Percentiles rank a stretch among this genome's conserved stretches.
phyloP scores from a whole-genome alignment of 257 asterid genomes.

The Solanum okadae region DNA sequence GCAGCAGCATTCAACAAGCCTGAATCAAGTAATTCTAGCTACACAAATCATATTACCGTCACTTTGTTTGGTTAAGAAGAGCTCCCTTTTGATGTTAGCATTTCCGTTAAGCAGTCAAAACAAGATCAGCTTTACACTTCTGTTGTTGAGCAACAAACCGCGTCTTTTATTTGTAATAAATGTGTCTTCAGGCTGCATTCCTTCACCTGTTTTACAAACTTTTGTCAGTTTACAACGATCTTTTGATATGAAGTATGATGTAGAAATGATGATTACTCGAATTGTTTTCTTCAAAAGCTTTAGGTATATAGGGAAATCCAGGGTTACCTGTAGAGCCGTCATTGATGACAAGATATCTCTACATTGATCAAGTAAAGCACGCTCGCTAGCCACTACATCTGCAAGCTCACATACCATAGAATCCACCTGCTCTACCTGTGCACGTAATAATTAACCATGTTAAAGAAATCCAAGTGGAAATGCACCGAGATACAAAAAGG shows the following conservation, averaged over 20 bases:
- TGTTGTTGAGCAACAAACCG: slow-evolving; percentile 16
- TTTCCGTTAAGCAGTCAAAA: slow-evolving; percentile 15
- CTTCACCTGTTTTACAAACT: slow-evolving; percentile 33
- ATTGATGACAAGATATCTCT: slow-evolving; percentile 42
- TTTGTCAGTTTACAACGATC: background rate
- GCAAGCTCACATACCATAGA: slow-evolving; percentile 44
- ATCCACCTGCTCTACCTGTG: slow-evolving; percentile 63
- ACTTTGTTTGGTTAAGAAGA: background rate
- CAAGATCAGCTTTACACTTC: slow-evolving; percentile 20
- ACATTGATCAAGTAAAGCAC: slow-evolving; percentile 44
- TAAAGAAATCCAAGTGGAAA: background rate
- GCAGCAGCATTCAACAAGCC: slow-evolving; percentile 4
- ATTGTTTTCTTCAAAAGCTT: background rate
- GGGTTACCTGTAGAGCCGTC: slow-evolving; percentile 53
- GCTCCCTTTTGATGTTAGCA: slow-evolving; percentile 26
- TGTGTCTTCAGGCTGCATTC: slow-evolving; percentile 58
- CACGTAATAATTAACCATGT: background rate
- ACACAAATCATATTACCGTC: slow-evolving; percentile 6
- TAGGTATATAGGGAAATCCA: background rate
- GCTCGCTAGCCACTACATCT: slow-evolving; percentile 34
- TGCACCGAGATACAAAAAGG: background rate
- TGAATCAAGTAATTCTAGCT: slow-evolving; percentile 6
- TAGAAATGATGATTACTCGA: background rate
- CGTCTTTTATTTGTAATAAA: slow-evolving; percentile 33
- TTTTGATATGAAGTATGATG: background rate